These are phyloP conservation scores for Tylopilus vinaceipallidus DNA, from an alignment of 768 basidiomycete genomes.

Conservation along the genomic window DNA sequence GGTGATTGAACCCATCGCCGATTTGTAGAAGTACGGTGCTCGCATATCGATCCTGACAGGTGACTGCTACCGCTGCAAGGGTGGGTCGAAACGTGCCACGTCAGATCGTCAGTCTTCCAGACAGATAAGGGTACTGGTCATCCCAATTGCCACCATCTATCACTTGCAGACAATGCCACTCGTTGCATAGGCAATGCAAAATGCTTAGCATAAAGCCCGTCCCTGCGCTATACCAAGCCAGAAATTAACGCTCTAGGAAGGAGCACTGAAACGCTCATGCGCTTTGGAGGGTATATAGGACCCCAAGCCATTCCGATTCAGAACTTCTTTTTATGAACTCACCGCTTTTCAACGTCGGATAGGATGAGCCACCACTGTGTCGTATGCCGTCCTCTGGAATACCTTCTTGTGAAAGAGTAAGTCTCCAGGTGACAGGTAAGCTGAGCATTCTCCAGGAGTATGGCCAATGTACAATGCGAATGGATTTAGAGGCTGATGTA, in stretches of 20 bases:
- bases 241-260: neutral
- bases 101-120: too few species aligned
- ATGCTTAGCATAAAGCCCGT: slow-evolving; percentile 41
- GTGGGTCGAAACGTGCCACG: too few species aligned
- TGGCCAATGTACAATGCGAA: slow-evolving; percentile 15
- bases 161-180: too few species aligned
- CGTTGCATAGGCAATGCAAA: slow-evolving; percentile 36
- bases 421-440: slow-evolving; percentile 17
- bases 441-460: slow-evolving; percentile 27
- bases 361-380: slow-evolving; percentile 13
- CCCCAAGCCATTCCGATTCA: slow-evolving; percentile 37
- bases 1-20: slow-evolving; percentile 38
- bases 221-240: slow-evolving; percentile 29
- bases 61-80: too few species aligned
- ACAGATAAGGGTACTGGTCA: too few species aligned
- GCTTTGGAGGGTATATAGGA: slow-evolving; percentile 39
- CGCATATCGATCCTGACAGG: slow-evolving; percentile 37
- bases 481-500: slow-evolving; percentile 17
- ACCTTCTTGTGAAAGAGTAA: slow-evolving; percentile 20
- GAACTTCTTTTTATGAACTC: slow-evolving; percentile 28
- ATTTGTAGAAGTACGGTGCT: slow-evolving; percentile 38
- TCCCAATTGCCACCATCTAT: too few species aligned
- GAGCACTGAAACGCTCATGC: slow-evolving; percentile 32
- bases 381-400: slow-evolving; percentile 28
- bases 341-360: slow-evolving; percentile 22